Evolutionary conservation across 352 stramenopile species (phyloP), one percentile per base, ranked within the genome.

Genomic region (Phytopythium litorale): DNA sequence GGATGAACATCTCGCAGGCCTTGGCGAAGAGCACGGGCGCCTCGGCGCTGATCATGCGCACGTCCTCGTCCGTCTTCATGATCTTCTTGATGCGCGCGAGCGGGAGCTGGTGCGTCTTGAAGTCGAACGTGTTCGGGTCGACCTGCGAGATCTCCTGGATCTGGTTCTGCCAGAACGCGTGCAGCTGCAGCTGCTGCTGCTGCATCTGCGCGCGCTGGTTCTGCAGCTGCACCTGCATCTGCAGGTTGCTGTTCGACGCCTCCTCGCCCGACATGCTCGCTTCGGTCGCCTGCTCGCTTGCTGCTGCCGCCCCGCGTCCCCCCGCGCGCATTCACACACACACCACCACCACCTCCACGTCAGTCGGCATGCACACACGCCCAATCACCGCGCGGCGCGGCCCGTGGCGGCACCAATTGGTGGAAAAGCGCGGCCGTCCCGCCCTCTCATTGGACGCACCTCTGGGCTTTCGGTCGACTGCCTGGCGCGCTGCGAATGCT

Each of bases 21-120:
- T 98, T 98, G 62, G 92, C 90, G 60, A 98, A 96, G 38, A 98
- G 74, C 52, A 98, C 87, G 9, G 92, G 92, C 30, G 92, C 92
- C 58, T 98, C 92, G 0, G 88, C 89, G 52, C 88, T 96, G 72
- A 98, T 98, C 92, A 98, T 98, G 77, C 87, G 86, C 46, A 98
- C 87, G 70, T 97, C 90, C 63, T 98, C 92, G 72, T 98, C 92
- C 51, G 90, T 93, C 75, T 97, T 97, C 92, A 98, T 98, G 75
- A 98, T 98, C 67, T 97, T 97, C 79, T 98, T 98, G 65, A 98
- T 97, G 55, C 92, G 87, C 55, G 92, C 91, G 60, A 98, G 87
- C 33, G 92, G 91, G 43, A 98, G 77, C 57, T 97, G 86, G 66
- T 96, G 81, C 64, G 81, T 92, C 73, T 94, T 92, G 58, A 96